These are phyloP conservation scores for Eustoma russellianum DNA, from an alignment of 257 asterid genomes.

Conservation along the genomic window DNA sequence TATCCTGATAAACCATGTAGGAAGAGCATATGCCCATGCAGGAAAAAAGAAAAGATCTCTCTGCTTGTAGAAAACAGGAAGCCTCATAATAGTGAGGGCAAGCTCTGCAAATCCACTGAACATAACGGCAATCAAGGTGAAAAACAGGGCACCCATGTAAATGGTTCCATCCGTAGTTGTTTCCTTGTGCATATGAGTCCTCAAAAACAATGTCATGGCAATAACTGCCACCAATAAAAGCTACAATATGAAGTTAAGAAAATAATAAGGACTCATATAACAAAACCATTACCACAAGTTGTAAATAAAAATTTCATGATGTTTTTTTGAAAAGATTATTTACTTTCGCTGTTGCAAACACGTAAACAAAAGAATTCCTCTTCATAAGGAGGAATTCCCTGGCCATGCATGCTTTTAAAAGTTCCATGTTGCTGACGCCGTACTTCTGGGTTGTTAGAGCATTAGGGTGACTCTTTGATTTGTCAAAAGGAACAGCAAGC, in stretches of 20 bases:
- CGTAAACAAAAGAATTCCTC: conserved; percentile 67
- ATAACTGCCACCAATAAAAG: neutral
- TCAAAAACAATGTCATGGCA: conserved; percentile 35
- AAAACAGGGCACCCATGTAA: conserved; percentile 76
- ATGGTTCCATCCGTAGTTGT: conserved; percentile 58
- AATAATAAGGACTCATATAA: too few species aligned
- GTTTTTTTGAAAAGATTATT: conserved; percentile 8
- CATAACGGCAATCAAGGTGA: conserved; percentile 60
- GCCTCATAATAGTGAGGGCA: conserved; percentile 63
- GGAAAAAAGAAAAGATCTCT: conserved; percentile 74
- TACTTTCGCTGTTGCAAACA: conserved; percentile 64
- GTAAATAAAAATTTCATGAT: neutral
- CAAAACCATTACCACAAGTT: neutral
- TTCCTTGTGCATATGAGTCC: conserved; percentile 63
- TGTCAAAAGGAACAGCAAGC: conserved; percentile 59
- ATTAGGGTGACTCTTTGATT: conserved; percentile 57
- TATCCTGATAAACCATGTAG: conserved; percentile 72
- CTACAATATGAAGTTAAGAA: neutral
- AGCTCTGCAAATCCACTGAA: conserved; percentile 86
- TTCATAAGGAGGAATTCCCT: conserved; percentile 62
- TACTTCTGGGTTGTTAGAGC: conserved; percentile 54
- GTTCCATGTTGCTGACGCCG: conserved; percentile 65
- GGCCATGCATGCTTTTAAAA: conserved; percentile 59
- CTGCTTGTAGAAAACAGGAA: conserved; percentile 85
- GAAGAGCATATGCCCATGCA: conserved; percentile 74